Conservation (phyloP, 106 monocot species). For the Acorus calamus region DNA sequence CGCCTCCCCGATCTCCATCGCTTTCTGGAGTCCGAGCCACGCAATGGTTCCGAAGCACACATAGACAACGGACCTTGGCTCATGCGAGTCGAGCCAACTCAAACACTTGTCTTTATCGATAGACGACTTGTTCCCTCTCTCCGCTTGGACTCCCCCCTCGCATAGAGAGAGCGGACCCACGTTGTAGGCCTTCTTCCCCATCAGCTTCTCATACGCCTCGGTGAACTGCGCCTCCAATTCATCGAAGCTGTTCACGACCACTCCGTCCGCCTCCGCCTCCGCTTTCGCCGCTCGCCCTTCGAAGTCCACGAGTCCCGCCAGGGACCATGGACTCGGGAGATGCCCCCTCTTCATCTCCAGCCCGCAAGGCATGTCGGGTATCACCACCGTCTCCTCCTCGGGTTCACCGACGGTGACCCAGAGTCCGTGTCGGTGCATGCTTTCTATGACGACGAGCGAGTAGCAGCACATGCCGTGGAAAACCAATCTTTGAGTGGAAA, state of each 20-base stretch:
- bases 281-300: not conserved
- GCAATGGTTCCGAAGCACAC: slow-evolving; percentile 42
- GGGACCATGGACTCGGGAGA: not conserved
- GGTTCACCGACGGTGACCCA: too few relatives aligned
- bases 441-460: too few relatives aligned
- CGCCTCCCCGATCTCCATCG: too few relatives aligned
- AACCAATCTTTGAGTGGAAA: too few relatives aligned
- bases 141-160: slow-evolving; percentile 14
- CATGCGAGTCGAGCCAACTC: slow-evolving; percentile 36
- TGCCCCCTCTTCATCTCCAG: not conserved
- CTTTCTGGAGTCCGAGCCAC: too few relatives aligned
- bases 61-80: slow-evolving; percentile 32
- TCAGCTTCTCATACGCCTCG: slow-evolving; percentile 20
- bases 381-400: too few relatives aligned
- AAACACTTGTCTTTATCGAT: slow-evolving; percentile 8
- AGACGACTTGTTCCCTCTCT: slow-evolving; percentile 30
- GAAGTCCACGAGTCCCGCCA: not conserved
- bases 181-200: slow-evolving; percentile 36
- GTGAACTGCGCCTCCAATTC: slow-evolving; percentile 36
- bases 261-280: slow-evolving; percentile 27
- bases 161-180: slow-evolving; percentile 42
- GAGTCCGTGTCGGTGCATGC: too few relatives aligned
- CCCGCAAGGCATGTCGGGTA: not conserved
- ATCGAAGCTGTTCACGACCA: slow-evolving; percentile 48
- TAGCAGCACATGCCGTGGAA: too few relatives aligned